These are phyloP conservation scores for Microdochium trichocladiopsis DNA, from an alignment of 2,329 filamentous ascomycete species.

Conservation along the genomic window DNA sequence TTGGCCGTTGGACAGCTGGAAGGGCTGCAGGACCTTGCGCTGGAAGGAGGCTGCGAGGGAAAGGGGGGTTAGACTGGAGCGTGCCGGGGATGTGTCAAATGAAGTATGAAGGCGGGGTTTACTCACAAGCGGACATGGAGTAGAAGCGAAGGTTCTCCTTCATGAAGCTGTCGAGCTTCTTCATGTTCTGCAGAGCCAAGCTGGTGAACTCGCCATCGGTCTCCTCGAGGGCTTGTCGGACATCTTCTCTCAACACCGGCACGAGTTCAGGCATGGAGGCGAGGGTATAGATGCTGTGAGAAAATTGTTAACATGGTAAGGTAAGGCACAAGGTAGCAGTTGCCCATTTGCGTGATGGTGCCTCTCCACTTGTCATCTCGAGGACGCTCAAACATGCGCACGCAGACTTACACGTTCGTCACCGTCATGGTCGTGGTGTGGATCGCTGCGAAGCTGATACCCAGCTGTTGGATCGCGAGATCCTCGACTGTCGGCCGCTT, in stretches of 20 bases:
- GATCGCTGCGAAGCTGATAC: slow-evolving; percentile 40
- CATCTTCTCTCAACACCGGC: slow-evolving; percentile 43
- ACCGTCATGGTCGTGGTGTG: slow-evolving; percentile 39
- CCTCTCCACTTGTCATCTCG: no score
- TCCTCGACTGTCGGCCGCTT: slow-evolving; percentile 21
- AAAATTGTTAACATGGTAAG: neutral
- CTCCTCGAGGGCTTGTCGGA: slow-evolving; percentile 27
- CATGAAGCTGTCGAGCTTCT: slow-evolving; percentile 33
- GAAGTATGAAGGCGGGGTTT: no score
- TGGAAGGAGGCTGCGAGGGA: slow-evolving; percentile 30
- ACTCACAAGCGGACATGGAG: slow-evolving; percentile 25
- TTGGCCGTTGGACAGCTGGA: slow-evolving; percentile 48
- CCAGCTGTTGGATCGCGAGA: slow-evolving; percentile 33
- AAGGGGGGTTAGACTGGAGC: neutral
- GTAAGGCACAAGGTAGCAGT: no score
- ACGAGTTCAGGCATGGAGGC: slow-evolving; percentile 41
- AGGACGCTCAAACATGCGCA: no score
- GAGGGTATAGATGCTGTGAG: slow-evolving; percentile 39
- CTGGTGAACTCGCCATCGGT: slow-evolving; percentile 24
- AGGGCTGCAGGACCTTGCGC: slow-evolving; percentile 40
- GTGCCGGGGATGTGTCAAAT: no score
- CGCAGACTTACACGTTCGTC: slow-evolving; percentile 29
- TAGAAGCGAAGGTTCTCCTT: slow-evolving; percentile 27
- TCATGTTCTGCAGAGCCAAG: slow-evolving; percentile 27
- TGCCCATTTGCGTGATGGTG: no score